Evolutionary conservation across 257 asterid species (phyloP).

Genomic region (Petunia axillaris): DNA sequence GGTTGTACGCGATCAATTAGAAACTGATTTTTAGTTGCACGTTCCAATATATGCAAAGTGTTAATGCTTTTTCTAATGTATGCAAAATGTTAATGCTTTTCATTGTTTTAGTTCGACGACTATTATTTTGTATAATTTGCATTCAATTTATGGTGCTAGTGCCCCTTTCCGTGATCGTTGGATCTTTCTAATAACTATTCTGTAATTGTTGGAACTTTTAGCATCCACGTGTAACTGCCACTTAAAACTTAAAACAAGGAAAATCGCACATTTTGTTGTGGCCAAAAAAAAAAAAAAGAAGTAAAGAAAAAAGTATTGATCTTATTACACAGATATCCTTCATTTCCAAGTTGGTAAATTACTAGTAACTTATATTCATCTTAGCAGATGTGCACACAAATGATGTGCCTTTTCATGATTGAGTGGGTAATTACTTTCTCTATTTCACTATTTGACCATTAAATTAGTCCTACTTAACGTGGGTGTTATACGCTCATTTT

Average conservation of each 20-base stretch:
- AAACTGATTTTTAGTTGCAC: background rate
- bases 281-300: background rate
- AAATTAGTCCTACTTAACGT: background rate
- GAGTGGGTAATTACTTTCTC: slow-evolving; percentile 3
- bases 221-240: slow-evolving; percentile 12
- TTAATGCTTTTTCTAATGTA: slow-evolving; percentile 10
- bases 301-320: background rate
- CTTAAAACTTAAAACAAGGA: background rate
- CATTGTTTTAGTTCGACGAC: background rate
- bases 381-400: background rate
- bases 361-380: background rate
- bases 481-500: background rate
- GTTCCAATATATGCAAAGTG: slow-evolving; percentile 7
- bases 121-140: background rate
- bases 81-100: slow-evolving; percentile 18
- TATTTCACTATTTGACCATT: background rate
- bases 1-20: background rate
- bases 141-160: background rate
- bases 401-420: background rate
- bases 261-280: background rate
- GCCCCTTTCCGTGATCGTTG: background rate
- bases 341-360: background rate
- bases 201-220: background rate
- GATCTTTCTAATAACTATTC: background rate
- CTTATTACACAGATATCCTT: background rate